Percentiles rank a stretch among this genome's conserved stretches.
phyloP scores from a whole-genome alignment of 768 basidiomycete genomes.

The Lactarius hatsudake region DNA sequence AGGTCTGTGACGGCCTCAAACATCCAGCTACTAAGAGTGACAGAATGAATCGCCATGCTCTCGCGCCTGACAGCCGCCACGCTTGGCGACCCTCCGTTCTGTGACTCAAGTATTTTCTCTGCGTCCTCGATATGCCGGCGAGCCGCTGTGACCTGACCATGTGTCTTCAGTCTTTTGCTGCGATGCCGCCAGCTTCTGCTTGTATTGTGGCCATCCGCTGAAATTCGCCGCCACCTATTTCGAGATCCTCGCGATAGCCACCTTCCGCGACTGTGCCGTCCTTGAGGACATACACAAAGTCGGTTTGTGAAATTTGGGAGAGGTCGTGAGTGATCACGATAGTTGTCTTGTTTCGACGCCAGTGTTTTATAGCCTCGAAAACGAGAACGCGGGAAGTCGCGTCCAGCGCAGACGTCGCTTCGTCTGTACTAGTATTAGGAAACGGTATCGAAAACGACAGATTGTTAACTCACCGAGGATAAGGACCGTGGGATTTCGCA shows the following conservation, averaged over 20 bases:
- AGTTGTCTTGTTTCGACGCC: constrained; percentile 79
- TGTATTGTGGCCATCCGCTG: constrained; percentile 61
- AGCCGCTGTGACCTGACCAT: constrained; percentile 29
- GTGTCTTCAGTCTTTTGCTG: constrained; percentile 38
- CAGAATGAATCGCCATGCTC: constrained; percentile 50
- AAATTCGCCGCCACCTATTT: constrained; percentile 64
- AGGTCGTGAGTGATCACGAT: constrained; percentile 97
- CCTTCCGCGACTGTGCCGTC: constrained; percentile 80
- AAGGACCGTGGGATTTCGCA: constrained; percentile 84
- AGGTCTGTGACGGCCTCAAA: constrained; percentile 73
- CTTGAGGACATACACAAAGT: constrained; percentile 93
- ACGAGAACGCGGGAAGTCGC: constrained; percentile 83
- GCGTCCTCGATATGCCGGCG: constrained; percentile 42
- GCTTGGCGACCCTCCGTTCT: constrained; percentile 38
- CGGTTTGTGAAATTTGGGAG: constrained; percentile 65
- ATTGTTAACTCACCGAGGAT: constrained; percentile 71
- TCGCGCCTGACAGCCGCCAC: constrained; percentile 38
- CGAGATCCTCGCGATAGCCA: constrained; percentile 81
- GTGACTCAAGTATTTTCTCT: constrained; percentile 47
- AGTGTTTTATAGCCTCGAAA: constrained; percentile 65
- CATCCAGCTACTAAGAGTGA: constrained; percentile 81
- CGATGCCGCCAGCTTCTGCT: constrained; percentile 50
- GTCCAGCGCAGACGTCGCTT: constrained; percentile 83
- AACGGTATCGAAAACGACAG: neutral
- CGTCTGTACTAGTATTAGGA: constrained; percentile 46